A percentile compares a stretch with the other conserved stretches of the same genome.
Evolutionary conservation across 768 basidiomycete species (phyloP).

Genomic region (Suillus subluteus): DNA sequence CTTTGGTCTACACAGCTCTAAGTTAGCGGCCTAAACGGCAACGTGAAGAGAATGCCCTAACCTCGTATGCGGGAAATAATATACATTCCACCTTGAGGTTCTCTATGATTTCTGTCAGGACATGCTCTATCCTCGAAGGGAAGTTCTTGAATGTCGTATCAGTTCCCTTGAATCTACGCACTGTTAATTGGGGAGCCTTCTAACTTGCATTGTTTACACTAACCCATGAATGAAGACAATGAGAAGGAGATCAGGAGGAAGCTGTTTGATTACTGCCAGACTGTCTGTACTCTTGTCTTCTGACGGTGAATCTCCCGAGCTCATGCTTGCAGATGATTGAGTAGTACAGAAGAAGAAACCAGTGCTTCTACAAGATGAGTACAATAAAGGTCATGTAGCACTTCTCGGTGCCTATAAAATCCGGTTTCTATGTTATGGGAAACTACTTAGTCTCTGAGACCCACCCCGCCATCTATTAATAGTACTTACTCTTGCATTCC

Average conservation of each 20-base stretch:
- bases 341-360: background rate
- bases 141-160: slow-evolving; percentile 79
- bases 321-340: background rate
- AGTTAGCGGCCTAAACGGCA: background rate
- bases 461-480: too few relatives aligned
- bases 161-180: slow-evolving; percentile 54
- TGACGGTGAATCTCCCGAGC: background rate
- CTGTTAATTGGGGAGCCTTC: slow-evolving; percentile 11
- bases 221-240: slow-evolving; percentile 84
- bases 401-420: too few relatives aligned
- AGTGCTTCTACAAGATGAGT: too few relatives aligned
- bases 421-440: too few relatives aligned
- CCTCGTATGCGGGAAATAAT: slow-evolving; percentile 92
- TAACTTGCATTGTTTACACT: slow-evolving; percentile 29
- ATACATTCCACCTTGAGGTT: slow-evolving; percentile 66
- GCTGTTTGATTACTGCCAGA: slow-evolving; percentile 8
- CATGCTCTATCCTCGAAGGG: slow-evolving; percentile 77
- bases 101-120: slow-evolving; percentile 67
- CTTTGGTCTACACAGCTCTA: slow-evolving; percentile 69
- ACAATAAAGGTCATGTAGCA: too few relatives aligned
- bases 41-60: slow-evolving; percentile 31
- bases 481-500: too few relatives aligned
- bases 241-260: slow-evolving; percentile 53
- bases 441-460: too few relatives aligned
- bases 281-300: slow-evolving; percentile 14